phyloP scores from a whole-genome alignment of 1,139 yeast species.

The Nakaseomyces bracarensis region DNA sequence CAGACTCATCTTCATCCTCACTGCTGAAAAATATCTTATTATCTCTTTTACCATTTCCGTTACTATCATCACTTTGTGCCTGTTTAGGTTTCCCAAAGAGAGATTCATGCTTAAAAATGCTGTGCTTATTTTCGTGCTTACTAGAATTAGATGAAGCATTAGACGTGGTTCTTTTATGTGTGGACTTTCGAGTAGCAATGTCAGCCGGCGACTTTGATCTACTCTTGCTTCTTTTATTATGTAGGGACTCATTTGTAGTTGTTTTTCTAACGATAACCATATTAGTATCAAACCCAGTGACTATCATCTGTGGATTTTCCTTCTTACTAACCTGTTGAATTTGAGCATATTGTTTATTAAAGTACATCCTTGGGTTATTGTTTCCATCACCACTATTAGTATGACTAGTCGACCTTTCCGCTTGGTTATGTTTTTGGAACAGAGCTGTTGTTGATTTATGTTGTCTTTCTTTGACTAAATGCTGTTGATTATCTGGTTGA shows the following conservation, averaged over 20 bases:
- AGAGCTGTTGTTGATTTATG: slow-evolving; percentile 10
- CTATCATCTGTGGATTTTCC: slow-evolving; percentile 19
- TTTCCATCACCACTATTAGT: slow-evolving; percentile 4
- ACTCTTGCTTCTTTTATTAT: slow-evolving; percentile 4
- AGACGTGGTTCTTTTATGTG: slow-evolving; percentile 2
- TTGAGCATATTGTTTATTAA: slow-evolving; percentile 1
- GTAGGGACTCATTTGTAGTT: background rate
- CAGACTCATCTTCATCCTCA: slow-evolving; percentile 30
- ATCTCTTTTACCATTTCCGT: background rate
- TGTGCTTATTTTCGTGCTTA: slow-evolving; percentile 1
- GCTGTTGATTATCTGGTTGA: background rate
- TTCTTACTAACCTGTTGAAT: slow-evolving; percentile 9
- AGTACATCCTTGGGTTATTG: slow-evolving; percentile 1
- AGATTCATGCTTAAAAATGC: slow-evolving; percentile 11
- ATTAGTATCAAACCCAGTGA: slow-evolving; percentile 24
- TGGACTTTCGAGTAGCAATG: slow-evolving; percentile 1
- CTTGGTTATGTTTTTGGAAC: slow-evolving; percentile 9
- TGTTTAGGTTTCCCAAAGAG: slow-evolving; percentile 13
- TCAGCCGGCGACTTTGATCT: slow-evolving; percentile 6
- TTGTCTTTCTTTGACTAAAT: slow-evolving; percentile 1
- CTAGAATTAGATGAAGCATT: background rate
- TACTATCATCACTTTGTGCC: slow-evolving; percentile 1
- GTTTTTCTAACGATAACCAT: slow-evolving; percentile 15
- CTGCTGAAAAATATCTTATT: slow-evolving; percentile 27
- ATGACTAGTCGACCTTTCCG: slow-evolving; percentile 6